Conservation (phyloP, 73 alveolate genomes). For the Paramecium bursaria region DNA sequence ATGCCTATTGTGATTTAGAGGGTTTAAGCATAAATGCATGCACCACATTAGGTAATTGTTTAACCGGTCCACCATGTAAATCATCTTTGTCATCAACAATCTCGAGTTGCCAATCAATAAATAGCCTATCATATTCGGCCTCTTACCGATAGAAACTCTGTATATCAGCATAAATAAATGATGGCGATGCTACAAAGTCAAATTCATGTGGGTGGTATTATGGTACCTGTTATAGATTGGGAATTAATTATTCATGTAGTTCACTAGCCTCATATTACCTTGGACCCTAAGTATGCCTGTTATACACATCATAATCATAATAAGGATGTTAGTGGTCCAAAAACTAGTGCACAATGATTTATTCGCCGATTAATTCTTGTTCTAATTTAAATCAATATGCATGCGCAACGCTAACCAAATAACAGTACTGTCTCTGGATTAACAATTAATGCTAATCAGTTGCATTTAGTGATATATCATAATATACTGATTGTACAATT, state of each 20-base stretch:
- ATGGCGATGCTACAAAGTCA: background rate
- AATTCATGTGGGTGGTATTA: background rate
- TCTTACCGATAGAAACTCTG: too few relatives aligned
- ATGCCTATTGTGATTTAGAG: background rate
- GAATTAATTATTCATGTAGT: background rate
- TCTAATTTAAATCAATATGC: too few relatives aligned
- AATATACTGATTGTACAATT: too few relatives aligned
- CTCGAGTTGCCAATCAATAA: too few relatives aligned
- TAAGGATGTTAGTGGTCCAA: slow-evolving; percentile 17
- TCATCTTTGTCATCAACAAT: too few relatives aligned
- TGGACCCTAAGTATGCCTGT: background rate
- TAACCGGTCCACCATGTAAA: background rate
- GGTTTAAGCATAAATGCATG: background rate
- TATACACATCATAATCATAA: background rate
- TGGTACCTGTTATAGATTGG: background rate
- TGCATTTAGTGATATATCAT: too few relatives aligned
- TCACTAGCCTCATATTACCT: background rate
- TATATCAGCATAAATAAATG: background rate
- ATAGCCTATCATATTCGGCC: too few relatives aligned
- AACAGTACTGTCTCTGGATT: too few relatives aligned
- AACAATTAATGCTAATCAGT: too few relatives aligned
- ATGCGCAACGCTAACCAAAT: too few relatives aligned
- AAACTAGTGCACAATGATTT: too few relatives aligned
- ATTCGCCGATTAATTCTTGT: too few relatives aligned
- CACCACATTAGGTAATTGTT: background rate